Base-by-base conservation (phyloP, 2,329 filamentous ascomycete genomes). In the Drechslerella coelobrocha region DNA sequence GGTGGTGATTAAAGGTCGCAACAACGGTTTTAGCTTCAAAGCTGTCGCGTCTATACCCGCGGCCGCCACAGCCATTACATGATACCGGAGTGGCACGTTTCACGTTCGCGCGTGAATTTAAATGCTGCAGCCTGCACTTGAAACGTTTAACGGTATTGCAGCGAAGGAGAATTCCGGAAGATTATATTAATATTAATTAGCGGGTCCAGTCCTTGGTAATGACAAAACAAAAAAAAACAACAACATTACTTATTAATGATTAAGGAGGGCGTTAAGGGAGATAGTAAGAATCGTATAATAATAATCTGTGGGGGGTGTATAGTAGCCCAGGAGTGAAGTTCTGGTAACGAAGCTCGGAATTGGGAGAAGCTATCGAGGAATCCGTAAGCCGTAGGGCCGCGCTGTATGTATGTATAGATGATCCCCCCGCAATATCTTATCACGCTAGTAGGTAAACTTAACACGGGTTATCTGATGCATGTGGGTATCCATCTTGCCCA, bases 281-380 rank as follows among this genome's bases (percentile, higher is more conserved):
- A 45, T n/a, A 17, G 14, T 17, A 19, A 10, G 41, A 23, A 23
- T 17, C 47, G 19, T 45, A n/a, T 6, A 27, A 2, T 17, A 12
- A n/a, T n/a, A 51, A 26, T 29, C 19, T 10, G 27, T 8, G 21
- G 5, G n/a, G 34, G 14, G 8, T 45, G 21, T 27, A 48, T n/a
- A 34, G 9, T n/a, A 29, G 52, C 52, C 53, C 56, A 45, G 52
- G 24, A 43, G 37, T 19, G 37, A 39, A 41, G 43, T 39, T 66
- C 52, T 54, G 61, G 47, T 66, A 54, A 66, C 47, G 61, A 66
- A 59, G 37, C 14, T 59, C n/a, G 23, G n/a, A 14, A 10, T 55
- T 19, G 5, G 41, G 21, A 24, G 19, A 12, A 8, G 41, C 21
- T 27, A 61, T 61, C 45, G 52, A 52, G 45, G 45, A 12, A 48